Base-by-base conservation (phyloP, 2,329 filamentous ascomycete genomes). In the Cercospora sojina region DNA sequence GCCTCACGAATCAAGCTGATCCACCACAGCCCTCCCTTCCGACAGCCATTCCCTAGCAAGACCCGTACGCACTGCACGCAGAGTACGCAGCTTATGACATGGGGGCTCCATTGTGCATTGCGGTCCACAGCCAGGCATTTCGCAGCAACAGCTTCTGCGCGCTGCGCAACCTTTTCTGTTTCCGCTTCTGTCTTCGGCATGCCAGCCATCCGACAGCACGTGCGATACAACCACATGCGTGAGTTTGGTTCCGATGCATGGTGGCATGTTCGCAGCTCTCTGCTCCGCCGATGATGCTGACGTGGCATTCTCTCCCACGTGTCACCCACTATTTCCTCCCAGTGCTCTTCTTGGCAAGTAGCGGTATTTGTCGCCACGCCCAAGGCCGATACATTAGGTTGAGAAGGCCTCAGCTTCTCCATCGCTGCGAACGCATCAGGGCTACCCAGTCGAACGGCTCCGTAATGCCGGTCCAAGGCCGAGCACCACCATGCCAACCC, bases 201-300 rank as follows among this genome's bases (percentile, higher is more conserved):
- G 47, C 53, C 29, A 20, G 53, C 27, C 27, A 57, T 32, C 53
- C 53, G 53, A 31, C 29, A 31, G 31, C 47, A 57, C 53, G 53
- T 32, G 53, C 53, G 47, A 57, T 57, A 35, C 27, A 57, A 57
- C 53, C 53, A 18, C 29, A 35, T 57, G 53, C 9, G 18, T 23
- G 29, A 57, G 31, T 57, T 57, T 57, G 53, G 53, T 35, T 35
- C 53, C 53, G 53, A 35, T 35, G 53, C 53, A 41, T 41, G 35
- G 35, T 41, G 35, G 47, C 47, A 57, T 57, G 53, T 57, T 57
- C 53, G 53, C 53, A 57, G 27, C 27, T 32, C 8, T 25, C 23
- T 35, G 53, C 16, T 23, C 27, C 23, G 23, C 51, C 29, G 51
- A 55, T 55, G 51, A 55, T 47, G 20, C 10, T 23, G 43, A 23